Percentiles rank a stretch among this genome's conserved stretches.
Evolutionary conservation across 2,329 filamentous ascomycete genomes (phyloP).

Genomic region (Pseudocercospora fijiensis): DNA sequence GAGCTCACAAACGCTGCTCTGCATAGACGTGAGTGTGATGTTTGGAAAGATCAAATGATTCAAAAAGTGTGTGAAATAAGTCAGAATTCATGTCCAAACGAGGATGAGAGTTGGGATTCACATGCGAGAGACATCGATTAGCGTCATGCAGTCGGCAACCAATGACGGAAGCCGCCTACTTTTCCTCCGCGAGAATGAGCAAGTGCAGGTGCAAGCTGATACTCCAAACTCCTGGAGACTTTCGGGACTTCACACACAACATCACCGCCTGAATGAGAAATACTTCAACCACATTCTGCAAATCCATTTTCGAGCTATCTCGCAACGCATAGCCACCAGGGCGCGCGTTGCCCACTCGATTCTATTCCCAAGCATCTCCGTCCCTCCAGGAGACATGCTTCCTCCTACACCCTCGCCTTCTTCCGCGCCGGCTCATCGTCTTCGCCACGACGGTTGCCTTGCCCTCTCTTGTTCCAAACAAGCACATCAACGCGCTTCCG

Average conservation of each 20-base stretch:
- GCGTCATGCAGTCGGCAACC: neutral
- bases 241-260: too few relatives aligned
- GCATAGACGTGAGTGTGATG: too few relatives aligned
- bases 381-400: neutral
- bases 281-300: too few relatives aligned
- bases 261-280: too few relatives aligned
- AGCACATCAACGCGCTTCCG: neutral
- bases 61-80: neutral
- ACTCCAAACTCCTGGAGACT: too few relatives aligned
- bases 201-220: too few relatives aligned
- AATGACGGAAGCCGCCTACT: neutral
- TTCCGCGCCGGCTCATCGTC: neutral
- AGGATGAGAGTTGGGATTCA: too few relatives aligned
- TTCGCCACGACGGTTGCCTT: neutral
- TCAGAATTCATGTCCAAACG: too few relatives aligned
- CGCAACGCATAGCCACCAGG: neutral
- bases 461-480: neutral
- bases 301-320: too few relatives aligned
- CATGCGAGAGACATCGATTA: neutral
- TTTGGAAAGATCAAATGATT: too few relatives aligned
- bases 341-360: neutral
- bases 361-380: neutral
- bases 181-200: neutral
- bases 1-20: too few relatives aligned
- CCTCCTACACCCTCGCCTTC: neutral